A percentile compares a stretch with the other conserved stretches of the same genome.
Conservation (phyloP, 805 yeast genomes). For the Candida namnaoensis region DNA sequence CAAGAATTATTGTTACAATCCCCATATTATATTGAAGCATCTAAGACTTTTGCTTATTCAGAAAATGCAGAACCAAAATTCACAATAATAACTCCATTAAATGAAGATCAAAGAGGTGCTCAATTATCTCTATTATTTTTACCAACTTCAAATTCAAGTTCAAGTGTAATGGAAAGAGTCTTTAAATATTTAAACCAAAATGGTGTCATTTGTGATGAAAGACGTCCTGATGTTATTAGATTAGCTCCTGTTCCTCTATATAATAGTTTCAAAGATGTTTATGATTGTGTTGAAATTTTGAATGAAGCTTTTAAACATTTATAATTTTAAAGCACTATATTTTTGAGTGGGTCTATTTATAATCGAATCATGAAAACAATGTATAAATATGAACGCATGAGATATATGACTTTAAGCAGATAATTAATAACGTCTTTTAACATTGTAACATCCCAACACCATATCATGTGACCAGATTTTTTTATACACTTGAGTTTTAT, state of each 20-base stretch:
- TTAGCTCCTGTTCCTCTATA: conserved; percentile 84
- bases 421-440: too few species aligned
- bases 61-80: conserved; percentile 31
- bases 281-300: conserved; percentile 33
- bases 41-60: conserved; percentile 11
- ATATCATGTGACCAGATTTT: too few species aligned
- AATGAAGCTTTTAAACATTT: conserved; percentile 26
- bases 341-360: too few species aligned
- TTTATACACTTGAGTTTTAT: too few species aligned
- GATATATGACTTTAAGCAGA: too few species aligned
- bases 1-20: conserved; percentile 37
- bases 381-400: too few species aligned
- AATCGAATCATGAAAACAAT: too few species aligned
- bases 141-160: conserved; percentile 26
- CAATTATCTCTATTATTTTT: conserved; percentile 73
- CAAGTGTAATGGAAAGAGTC: conserved; percentile 55
- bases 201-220: conserved; percentile 80
- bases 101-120: conserved; percentile 56
- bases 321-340: too few species aligned
- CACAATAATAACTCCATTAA: conserved; percentile 67
- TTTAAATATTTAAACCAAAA: conserved; percentile 33
- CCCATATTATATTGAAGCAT: conserved; percentile 30
- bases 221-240: conserved; percentile 85
- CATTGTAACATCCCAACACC: too few species aligned
- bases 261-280: conserved; percentile 65